Evolutionary conservation across 306 rosid species (phyloP).

Genomic region (Datisca glomerata): DNA sequence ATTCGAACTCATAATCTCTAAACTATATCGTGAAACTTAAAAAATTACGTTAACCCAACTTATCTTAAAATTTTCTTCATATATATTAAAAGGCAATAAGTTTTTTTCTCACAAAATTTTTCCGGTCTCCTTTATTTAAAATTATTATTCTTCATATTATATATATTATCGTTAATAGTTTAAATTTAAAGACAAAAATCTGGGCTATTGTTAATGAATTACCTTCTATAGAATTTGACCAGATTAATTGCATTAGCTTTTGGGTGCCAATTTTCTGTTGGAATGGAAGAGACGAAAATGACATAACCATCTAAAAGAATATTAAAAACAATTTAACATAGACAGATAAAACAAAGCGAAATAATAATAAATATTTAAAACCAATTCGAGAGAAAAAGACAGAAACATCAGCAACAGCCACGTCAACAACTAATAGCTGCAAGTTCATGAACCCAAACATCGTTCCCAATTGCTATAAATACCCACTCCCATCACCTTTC

Average conservation of each 20-base stretch:
- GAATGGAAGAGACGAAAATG: too few species aligned
- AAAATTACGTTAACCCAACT: neutral
- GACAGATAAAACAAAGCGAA: neutral
- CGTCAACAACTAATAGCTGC: conserved; percentile 3
- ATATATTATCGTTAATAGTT: neutral
- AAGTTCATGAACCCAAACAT: conserved; percentile 27
- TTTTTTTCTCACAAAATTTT: neutral
- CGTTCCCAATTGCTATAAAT: conserved; percentile 17
- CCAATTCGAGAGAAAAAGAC: conserved; percentile 10
- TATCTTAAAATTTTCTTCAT: neutral
- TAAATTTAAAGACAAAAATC: neutral
- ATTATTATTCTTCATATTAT: neutral
- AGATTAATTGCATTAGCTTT: neutral
- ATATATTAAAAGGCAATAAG: neutral
- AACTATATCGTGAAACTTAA: neutral
- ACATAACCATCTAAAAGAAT: too few species aligned
- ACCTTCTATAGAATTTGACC: neutral
- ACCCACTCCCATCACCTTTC: conserved; percentile 9
- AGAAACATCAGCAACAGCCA: neutral
- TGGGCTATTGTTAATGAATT: too few species aligned
- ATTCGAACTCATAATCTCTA: neutral
- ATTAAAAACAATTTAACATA: too few species aligned
- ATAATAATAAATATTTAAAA: conserved; percentile 11
- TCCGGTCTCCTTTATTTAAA: too few species aligned
- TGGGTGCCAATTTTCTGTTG: neutral